Conservation (phyloP, 768 basidiomycete species). For the Leccinum subgranulosum region DNA sequence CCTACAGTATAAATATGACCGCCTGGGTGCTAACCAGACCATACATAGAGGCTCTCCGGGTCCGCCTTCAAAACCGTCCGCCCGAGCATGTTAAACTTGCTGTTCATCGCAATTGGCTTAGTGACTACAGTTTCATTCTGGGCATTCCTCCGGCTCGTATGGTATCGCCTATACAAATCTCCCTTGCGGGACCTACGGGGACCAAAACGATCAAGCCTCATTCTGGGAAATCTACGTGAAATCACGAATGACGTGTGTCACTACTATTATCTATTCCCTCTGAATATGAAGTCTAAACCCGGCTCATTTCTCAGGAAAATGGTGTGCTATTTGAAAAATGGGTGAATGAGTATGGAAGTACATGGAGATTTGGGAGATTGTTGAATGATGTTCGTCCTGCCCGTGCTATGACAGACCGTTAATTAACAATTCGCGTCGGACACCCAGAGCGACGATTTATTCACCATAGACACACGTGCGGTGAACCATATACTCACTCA, state of each 20-base stretch:
- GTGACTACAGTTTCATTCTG: slow-evolving; percentile 30
- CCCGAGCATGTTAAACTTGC: not conserved
- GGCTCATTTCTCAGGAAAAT: slow-evolving; percentile 19
- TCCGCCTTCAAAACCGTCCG: not conserved
- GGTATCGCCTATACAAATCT: slow-evolving; percentile 35
- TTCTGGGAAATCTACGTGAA: slow-evolving; percentile 49
- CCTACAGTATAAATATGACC: not conserved
- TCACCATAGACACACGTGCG: slow-evolving; percentile 60
- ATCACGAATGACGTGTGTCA: slow-evolving; percentile 41
- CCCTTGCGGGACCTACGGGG: slow-evolving; percentile 50
- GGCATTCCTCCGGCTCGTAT: slow-evolving; percentile 28
- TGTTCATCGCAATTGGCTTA: slow-evolving; percentile 2
- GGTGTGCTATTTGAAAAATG: slow-evolving; percentile 39
- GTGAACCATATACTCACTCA: slow-evolving; percentile 63
- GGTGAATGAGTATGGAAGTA: slow-evolving; percentile 46
- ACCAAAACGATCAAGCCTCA: slow-evolving; percentile 40
- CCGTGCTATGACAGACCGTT: not conserved
- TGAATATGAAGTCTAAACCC: not conserved
- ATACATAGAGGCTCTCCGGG: not conserved
- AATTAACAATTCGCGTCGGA: not conserved
- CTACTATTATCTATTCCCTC: not conserved
- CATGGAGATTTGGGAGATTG: slow-evolving; percentile 42
- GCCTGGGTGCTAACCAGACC: not conserved
- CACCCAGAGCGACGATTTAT: slow-evolving; percentile 38
- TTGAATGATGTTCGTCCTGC: slow-evolving; percentile 42